Evolutionary conservation across 441 rosid genomes (phyloP).

Genomic region (Brassica hybrid): DNA sequence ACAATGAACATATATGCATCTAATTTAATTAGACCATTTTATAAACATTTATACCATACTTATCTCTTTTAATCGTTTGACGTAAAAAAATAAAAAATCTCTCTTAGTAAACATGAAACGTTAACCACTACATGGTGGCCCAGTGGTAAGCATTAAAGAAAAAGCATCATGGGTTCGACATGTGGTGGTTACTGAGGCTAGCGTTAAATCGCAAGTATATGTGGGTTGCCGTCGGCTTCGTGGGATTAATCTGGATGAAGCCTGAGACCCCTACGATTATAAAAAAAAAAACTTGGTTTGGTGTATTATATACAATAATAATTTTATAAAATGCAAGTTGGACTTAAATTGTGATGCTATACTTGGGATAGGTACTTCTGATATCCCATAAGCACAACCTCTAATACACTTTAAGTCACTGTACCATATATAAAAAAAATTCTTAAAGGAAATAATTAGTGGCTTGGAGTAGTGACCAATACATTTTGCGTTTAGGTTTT

Average conservation of each 20-base stretch:
- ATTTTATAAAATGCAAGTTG: background rate
- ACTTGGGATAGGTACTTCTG: background rate
- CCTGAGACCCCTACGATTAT: too few relatives aligned
- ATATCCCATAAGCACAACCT: constrained; percentile 16
- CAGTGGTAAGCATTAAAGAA: too few relatives aligned
- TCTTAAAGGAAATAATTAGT: constrained; percentile 21
- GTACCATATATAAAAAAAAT: background rate
- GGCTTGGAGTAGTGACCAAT: constrained; percentile 34
- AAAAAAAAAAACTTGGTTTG: background rate
- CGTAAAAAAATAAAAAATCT: background rate
- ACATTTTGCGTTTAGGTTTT: constrained; percentile 10
- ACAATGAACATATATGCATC: background rate
- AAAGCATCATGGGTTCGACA: too few relatives aligned
- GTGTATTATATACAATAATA: background rate
- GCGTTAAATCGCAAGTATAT: too few relatives aligned
- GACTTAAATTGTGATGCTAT: constrained; percentile 3
- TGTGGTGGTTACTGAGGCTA: too few relatives aligned
- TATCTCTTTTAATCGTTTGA: background rate
- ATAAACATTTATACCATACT: background rate
- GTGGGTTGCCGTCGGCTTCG: too few relatives aligned
- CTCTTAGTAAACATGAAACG: background rate
- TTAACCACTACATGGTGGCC: background rate
- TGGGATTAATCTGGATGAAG: too few relatives aligned
- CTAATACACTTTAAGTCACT: constrained; percentile 11
- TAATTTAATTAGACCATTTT: background rate